These are phyloP conservation scores for Geum urbanum DNA, from an alignment of 306 rosid species.

Conservation along the genomic window DNA sequence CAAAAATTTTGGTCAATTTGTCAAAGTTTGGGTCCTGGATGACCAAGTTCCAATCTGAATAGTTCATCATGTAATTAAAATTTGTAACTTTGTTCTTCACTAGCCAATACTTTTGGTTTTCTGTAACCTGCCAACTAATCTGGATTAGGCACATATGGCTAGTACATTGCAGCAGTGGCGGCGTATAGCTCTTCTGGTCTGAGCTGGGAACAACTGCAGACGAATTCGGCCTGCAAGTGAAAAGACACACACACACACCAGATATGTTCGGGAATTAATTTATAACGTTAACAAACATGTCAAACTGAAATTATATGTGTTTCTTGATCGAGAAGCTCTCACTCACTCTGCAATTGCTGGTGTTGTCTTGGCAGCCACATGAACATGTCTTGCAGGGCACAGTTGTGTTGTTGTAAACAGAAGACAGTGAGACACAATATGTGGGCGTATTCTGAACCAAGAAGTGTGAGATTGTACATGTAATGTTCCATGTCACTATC, in stretches of 20 bases:
- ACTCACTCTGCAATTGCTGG: slow-evolving; percentile 58
- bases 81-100: slow-evolving; percentile 76
- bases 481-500: slow-evolving; percentile 92
- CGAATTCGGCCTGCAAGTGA: slow-evolving; percentile 48
- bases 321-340: too few species aligned
- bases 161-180: slow-evolving; percentile 72
- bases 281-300: too few species aligned
- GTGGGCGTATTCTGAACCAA: slow-evolving; percentile 66
- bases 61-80: slow-evolving; percentile 73
- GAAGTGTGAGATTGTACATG: slow-evolving; percentile 77
- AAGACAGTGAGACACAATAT: slow-evolving; percentile 76
- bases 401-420: slow-evolving; percentile 70
- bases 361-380: slow-evolving; percentile 65
- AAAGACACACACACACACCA: slow-evolving; percentile 3
- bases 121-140: slow-evolving; percentile 80
- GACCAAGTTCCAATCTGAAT: slow-evolving; percentile 82
- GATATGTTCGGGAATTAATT: background rate
- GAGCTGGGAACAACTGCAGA: slow-evolving; percentile 43
- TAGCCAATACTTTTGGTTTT: slow-evolving; percentile 76
- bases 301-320: too few species aligned
- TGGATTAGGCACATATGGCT: slow-evolving; percentile 83
- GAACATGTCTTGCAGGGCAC: slow-evolving; percentile 73
- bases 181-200: slow-evolving; percentile 27
- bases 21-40: slow-evolving; percentile 78
- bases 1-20: slow-evolving; percentile 66